Percentiles rank a stretch among this genome's conserved stretches.
These are phyloP conservation scores for Gypsophila paniculata DNA, from an alignment of 179 eudicot genomes.

Conservation along the genomic window DNA sequence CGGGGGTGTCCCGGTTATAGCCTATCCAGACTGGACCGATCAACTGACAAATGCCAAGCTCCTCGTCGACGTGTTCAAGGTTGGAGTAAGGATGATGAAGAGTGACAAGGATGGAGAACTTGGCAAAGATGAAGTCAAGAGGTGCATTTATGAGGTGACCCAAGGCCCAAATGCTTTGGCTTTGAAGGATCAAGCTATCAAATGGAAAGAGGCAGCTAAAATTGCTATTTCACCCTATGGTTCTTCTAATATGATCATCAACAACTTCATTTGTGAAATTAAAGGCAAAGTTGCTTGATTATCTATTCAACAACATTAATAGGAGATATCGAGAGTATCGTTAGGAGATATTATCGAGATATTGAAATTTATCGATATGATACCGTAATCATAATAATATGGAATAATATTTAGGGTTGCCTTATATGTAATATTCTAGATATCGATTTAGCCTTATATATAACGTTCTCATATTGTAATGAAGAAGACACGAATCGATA, in stretches of 20 bases:
- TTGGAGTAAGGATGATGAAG: slow-evolving; percentile 33
- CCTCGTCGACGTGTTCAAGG: slow-evolving; percentile 32
- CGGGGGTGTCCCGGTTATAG: slow-evolving; percentile 27
- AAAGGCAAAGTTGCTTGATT: slow-evolving; percentile 12
- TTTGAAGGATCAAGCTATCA: slow-evolving; percentile 26
- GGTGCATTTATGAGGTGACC: slow-evolving; percentile 28
- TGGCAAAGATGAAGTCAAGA: slow-evolving; percentile 23
- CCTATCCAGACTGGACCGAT: slow-evolving; percentile 37
- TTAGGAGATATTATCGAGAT: no score
- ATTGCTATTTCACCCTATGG: slow-evolving; percentile 25
- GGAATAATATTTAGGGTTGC: no score
- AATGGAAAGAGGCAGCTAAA: slow-evolving; percentile 26
- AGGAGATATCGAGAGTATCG: no score
- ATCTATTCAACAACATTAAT: no score
- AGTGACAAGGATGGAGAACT: slow-evolving; percentile 19
- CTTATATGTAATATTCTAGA: no score
- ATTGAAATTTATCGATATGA: no score
- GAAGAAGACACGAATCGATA: no score
- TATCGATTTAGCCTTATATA: no score
- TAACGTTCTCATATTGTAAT: no score
- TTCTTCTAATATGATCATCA: slow-evolving; percentile 18
- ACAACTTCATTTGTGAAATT: slow-evolving; percentile 22
- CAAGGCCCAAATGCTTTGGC: slow-evolving; percentile 19
- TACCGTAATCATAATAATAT: no score
- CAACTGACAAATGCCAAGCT: slow-evolving; percentile 31